Percentiles rank a stretch among this genome's conserved stretches.
These are phyloP conservation scores for Schizonepeta tenuifolia DNA, from an alignment of 257 asterid genomes.

Conservation along the genomic window DNA sequence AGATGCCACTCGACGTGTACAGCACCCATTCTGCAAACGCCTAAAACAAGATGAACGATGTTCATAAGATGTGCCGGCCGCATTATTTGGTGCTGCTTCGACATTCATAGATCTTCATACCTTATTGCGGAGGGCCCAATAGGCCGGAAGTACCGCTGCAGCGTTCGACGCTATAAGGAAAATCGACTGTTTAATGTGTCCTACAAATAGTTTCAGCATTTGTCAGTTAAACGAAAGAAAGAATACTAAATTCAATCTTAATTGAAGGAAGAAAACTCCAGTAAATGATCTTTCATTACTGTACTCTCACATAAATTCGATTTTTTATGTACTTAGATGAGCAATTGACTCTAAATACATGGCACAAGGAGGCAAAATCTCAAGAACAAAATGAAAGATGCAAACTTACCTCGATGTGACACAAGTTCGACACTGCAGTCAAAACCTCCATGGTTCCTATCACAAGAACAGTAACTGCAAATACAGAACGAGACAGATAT, in stretches of 20 bases:
- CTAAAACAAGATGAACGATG: constrained; percentile 39
- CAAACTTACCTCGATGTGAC: constrained; percentile 64
- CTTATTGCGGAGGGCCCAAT: constrained; percentile 93
- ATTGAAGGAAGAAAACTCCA: not conserved
- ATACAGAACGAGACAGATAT: constrained; percentile 23
- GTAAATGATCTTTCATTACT: not conserved
- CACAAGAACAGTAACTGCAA: constrained; percentile 83
- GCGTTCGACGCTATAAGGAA: constrained; percentile 92
- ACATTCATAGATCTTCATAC: constrained; percentile 33
- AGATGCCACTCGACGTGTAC: constrained; percentile 84
- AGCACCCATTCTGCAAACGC: constrained; percentile 99
- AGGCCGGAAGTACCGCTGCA: constrained; percentile 95
- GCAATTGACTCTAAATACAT: not conserved
- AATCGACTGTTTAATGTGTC: constrained; percentile 81
- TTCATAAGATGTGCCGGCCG: not conserved
- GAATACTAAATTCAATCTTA: not conserved
- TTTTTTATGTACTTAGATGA: not conserved
- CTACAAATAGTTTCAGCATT: constrained; percentile 58
- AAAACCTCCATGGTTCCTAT: constrained; percentile 90
- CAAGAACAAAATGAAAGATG: not conserved
- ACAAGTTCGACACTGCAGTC: constrained; percentile 91
- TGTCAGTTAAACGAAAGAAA: constrained; percentile 40
- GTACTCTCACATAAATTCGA: not conserved
- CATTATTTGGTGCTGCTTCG: not conserved
- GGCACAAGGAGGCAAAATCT: not conserved